Base-by-base conservation (phyloP, 176 grass and related monocot species). In the Avena insularis region DNA sequence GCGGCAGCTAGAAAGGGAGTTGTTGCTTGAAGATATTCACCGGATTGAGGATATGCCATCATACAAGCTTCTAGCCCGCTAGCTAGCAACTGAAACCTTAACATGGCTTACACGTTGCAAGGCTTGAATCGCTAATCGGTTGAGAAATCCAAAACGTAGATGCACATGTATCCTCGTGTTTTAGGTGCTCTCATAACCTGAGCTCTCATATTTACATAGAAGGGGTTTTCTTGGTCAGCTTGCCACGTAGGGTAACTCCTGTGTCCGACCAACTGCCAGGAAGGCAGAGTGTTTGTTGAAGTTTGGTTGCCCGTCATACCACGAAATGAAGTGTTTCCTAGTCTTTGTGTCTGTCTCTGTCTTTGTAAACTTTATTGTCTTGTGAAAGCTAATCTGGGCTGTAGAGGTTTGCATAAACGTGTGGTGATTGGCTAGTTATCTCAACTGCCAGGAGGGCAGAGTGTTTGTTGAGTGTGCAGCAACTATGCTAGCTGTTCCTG, bases 1-100 rank as follows among this genome's bases (percentile, higher is more conserved):
- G 3, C 90, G 82, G 21, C 93, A 90, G 46, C 88, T 98, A 70
- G 96, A 98, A 91, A 90, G 87, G 86, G 96, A 98, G 82, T 56
- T 98, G 68, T 55, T 98, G 86, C 78, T 91, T 71, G 93, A 98
- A 86, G 90, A 95, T 85, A 83, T 95, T 81, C 93, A 94, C 82
- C 86, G 79, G 46, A 88, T 98, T 48, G 96, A 94, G 84, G 93
- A 94, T 74, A 94, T 96, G 90, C 96, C 92, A 15, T 96, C 96
- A 20, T 98, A 92, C 67, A 92, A 83, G 65, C 93, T 91, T 88
- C 92, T 98, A 60, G 76, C 82, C 35, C 90, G 90, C 80, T 98
- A 98, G 90, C 85, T 89, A 89, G 89, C 77, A 86, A 87, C 75
- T 85, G 85, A 92, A 86, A 81, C 69, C 62, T 89, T 93, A 87